These are phyloP conservation scores for Schrenkiella parvula DNA, from an alignment of 345 rosid genomes.

Conservation along the genomic window DNA sequence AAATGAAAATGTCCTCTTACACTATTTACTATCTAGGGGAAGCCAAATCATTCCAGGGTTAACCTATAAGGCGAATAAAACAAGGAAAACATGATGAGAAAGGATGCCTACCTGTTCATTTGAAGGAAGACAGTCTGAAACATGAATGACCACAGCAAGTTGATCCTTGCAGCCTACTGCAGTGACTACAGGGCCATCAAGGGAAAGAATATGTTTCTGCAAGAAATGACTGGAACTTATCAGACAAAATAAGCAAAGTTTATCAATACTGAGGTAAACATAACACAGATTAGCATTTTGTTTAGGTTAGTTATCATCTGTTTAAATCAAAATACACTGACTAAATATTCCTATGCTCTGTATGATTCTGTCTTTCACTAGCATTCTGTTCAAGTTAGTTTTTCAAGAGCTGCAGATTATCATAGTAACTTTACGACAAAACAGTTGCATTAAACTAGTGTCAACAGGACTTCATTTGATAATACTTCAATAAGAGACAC, in stretches of 20 bases:
- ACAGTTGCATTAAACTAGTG: neutral
- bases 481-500: neutral
- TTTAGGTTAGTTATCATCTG: neutral
- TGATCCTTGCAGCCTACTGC: constrained; percentile 78
- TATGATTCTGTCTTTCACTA: neutral
- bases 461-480: neutral
- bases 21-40: neutral
- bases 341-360: neutral
- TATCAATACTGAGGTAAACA: neutral
- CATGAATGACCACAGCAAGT: constrained; percentile 81
- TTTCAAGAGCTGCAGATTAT: neutral
- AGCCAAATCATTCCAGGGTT: neutral
- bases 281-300: neutral
- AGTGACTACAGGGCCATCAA: constrained; percentile 83
- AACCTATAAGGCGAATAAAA: neutral
- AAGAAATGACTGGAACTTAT: constrained; percentile 14
- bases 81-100: neutral
- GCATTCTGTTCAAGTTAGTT: neutral
- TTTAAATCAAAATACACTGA: neutral
- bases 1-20: neutral
- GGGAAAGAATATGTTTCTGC: constrained; percentile 81
- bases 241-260: neutral
- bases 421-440: neutral
- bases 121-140: constrained; percentile 74
- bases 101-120: constrained; percentile 61